phyloP scores from a whole-genome alignment of 2,329 filamentous ascomycete species.

The Fusarium dlaminii region DNA sequence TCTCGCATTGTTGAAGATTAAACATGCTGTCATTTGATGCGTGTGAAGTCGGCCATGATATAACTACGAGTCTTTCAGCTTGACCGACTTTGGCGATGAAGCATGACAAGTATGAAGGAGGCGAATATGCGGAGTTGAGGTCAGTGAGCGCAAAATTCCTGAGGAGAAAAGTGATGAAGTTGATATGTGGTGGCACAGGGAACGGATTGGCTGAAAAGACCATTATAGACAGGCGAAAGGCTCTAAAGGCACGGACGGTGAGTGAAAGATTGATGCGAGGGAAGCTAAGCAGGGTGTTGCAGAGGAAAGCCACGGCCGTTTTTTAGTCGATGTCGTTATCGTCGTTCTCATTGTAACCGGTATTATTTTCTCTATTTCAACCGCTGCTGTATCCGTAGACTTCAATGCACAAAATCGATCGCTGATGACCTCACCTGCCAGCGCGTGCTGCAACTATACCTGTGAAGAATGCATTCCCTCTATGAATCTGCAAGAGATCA shows the following conservation, averaged over 20 bases:
- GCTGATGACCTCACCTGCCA: conserved; percentile 1
- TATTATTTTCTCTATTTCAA: conserved; percentile 14
- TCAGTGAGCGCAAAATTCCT: conserved; percentile 20
- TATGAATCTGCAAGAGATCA: conserved; percentile 10
- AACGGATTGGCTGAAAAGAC: conserved; percentile 21
- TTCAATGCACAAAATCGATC: neutral
- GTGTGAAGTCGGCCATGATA: neutral
- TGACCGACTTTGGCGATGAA: conserved; percentile 3
- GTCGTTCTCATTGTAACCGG: conserved; percentile 11
- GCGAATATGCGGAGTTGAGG: conserved; percentile 18
- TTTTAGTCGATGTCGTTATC: conserved; percentile 28
- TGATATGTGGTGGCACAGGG: conserved; percentile 25
- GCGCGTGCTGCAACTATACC: neutral
- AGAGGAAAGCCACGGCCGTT: conserved; percentile 25
- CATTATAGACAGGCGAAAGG: conserved; percentile 14
- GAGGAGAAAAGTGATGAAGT: conserved; percentile 7
- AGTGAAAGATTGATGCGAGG: conserved; percentile 30
- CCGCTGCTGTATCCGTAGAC: conserved; percentile 10
- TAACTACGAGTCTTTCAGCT: neutral
- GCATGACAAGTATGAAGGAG: conserved; percentile 4
- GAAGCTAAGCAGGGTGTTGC: conserved; percentile 24
- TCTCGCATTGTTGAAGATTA: neutral
- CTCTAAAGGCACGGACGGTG: neutral
- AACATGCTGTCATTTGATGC: neutral
- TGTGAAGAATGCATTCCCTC: neutral